These are phyloP conservation scores for Colletotrichum aenigma DNA, from an alignment of 2,329 filamentous ascomycete species.

Conservation along the genomic window DNA sequence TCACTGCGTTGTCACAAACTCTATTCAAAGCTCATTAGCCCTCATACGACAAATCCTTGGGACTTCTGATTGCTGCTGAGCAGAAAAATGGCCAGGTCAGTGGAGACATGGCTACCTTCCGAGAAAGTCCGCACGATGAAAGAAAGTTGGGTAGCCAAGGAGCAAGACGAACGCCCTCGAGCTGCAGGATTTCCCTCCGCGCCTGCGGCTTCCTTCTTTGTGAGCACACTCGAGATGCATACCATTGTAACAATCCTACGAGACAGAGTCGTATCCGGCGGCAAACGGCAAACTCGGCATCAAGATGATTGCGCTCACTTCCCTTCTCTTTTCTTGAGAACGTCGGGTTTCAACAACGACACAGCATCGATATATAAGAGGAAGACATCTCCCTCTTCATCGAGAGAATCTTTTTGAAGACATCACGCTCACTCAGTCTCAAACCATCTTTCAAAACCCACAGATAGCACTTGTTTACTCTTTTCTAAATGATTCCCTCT, in stretches of 20 bases:
- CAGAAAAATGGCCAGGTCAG: not conserved
- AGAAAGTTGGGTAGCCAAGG: not conserved
- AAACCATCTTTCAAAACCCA: not conserved
- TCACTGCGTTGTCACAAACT: not conserved
- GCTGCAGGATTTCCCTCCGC: not conserved
- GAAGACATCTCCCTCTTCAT: not conserved
- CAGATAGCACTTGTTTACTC: not conserved
- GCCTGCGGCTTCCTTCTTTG: not conserved
- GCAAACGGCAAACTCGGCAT: not conserved
- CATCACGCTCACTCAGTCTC: not conserved
- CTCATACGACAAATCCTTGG: not conserved
- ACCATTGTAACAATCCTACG: not conserved
- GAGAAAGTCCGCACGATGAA: not conserved
- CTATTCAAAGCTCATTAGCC: not conserved
- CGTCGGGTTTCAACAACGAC: not conserved
- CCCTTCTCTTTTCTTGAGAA: not conserved
- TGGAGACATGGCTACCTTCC: not conserved
- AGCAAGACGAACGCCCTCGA: not conserved
- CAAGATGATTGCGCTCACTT: not conserved
- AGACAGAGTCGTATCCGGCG: not conserved
- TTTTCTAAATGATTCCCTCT: not conserved
- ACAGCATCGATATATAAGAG: not conserved
- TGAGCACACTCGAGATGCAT: not conserved
- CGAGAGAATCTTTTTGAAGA: not conserved
- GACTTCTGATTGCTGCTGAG: not conserved